Evolutionary conservation across 73 alveolate species (phyloP).

Genomic region (Tetrahymena elliotti): DNA sequence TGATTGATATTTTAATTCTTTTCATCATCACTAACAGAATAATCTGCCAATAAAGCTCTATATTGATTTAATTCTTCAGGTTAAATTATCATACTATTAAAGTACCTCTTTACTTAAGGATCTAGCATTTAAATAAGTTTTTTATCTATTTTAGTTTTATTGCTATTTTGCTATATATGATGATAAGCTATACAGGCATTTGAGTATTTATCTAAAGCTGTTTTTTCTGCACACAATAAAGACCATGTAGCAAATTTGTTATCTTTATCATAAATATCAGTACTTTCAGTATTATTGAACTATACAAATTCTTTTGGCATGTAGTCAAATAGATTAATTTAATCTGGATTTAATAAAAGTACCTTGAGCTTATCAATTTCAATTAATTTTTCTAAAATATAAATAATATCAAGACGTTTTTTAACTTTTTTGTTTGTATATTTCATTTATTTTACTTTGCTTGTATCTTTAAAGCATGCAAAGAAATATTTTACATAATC

Average conservation of each 20-base stretch:
- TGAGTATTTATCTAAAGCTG: background rate
- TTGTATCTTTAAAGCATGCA: background rate
- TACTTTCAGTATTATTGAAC: background rate
- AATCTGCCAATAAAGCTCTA: background rate
- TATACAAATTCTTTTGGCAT: background rate
- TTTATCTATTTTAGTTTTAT: background rate
- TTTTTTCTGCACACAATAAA: background rate
- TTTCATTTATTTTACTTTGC: background rate
- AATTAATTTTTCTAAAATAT: background rate
- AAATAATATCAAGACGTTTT: background rate
- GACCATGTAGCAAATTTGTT: background rate
- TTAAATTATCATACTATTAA: background rate
- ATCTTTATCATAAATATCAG: background rate
- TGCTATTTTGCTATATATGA: background rate
- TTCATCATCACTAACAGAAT: background rate
- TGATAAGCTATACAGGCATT: background rate
- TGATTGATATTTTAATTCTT: background rate
- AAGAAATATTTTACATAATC: background rate
- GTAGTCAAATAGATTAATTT: background rate
- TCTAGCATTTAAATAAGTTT: background rate
- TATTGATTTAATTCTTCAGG: background rate
- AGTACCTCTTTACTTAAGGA: background rate
- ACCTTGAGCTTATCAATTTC: background rate
- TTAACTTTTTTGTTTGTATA: background rate
- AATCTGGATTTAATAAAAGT: background rate